Conservation (phyloP, 2,329 filamentous ascomycete species). For the Arthrobotrys entomopaga region DNA sequence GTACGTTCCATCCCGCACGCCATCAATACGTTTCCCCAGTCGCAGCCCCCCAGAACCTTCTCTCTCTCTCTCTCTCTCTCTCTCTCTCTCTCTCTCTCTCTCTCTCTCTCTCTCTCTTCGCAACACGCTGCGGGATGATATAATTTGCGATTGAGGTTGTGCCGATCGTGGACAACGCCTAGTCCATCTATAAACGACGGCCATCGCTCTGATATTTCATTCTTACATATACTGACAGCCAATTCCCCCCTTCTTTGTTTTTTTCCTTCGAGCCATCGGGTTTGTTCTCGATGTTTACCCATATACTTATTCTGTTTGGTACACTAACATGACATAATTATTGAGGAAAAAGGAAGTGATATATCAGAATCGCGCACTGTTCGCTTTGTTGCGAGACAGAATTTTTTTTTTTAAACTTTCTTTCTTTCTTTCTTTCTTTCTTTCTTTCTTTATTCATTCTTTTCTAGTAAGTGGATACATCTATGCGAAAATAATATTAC, state of each 20-base stretch:
- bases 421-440: too few relatives aligned
- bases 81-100: conserved; percentile 36
- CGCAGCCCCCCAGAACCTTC: background rate
- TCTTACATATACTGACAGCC: conserved; percentile 98
- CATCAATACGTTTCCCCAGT: background rate
- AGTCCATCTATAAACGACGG: conserved; percentile 79
- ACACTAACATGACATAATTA: too few relatives aligned
- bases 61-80: conserved; percentile 55
- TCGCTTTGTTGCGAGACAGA: too few relatives aligned
- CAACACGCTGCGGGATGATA: conserved; percentile 76
- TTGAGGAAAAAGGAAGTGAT: too few relatives aligned
- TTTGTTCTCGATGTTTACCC: too few relatives aligned
- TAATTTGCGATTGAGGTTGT: conserved; percentile 98
- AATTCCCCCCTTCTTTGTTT: background rate
- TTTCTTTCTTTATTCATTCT: too few relatives aligned
- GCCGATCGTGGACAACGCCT: conserved; percentile 86
- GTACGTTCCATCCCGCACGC: background rate
- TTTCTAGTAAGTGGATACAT: background rate
- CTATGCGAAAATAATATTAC: too few relatives aligned
- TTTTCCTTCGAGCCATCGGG: too few relatives aligned
- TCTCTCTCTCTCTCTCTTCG: conserved; percentile 55
- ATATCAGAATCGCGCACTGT: too few relatives aligned
- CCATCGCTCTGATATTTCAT: conserved; percentile 81
- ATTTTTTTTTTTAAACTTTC: too few relatives aligned
- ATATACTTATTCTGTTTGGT: too few relatives aligned